Conservation (phyloP, 73 alveolate genomes). For the Stentor roeselii region DNA sequence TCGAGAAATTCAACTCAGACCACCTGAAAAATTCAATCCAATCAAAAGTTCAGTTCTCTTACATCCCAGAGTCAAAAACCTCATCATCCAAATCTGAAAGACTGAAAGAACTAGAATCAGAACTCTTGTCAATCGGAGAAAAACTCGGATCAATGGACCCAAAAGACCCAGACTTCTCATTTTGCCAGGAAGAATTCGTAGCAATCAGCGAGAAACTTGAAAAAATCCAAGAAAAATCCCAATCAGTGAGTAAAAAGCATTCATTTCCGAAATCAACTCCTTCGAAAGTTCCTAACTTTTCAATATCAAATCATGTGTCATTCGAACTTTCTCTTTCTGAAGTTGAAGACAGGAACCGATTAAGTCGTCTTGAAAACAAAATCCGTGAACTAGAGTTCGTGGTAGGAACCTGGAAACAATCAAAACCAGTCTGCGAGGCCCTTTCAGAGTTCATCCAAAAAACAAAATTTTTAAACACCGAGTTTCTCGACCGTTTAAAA, state of each 20-base stretch:
- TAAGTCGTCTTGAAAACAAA: slow-evolving; percentile 3
- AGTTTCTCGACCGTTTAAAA: slow-evolving; percentile 1
- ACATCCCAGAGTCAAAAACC: neutral
- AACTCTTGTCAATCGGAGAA: neutral
- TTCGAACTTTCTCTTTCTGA: neutral
- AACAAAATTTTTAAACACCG: neutral
- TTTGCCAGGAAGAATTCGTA: neutral
- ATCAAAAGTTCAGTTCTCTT: no score
- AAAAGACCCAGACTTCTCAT: neutral
- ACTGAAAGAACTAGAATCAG: neutral
- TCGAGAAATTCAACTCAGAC: neutral
- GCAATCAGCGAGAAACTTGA: neutral
- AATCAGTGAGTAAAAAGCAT: neutral
- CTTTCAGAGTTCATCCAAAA: slow-evolving; percentile 7
- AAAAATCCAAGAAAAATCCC: neutral
- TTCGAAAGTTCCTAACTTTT: neutral
- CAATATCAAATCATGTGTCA: neutral
- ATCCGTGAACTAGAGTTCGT: slow-evolving; percentile 11
- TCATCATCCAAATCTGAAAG: neutral
- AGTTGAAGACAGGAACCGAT: neutral
- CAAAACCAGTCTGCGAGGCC: slow-evolving; percentile 1
- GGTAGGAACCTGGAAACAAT: slow-evolving; percentile 2
- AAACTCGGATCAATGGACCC: no score
- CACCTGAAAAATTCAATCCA: neutral
- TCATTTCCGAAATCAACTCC: neutral